Evolutionary conservation across 331 rosid species (phyloP).

Genomic region (Malus hybrid): DNA sequence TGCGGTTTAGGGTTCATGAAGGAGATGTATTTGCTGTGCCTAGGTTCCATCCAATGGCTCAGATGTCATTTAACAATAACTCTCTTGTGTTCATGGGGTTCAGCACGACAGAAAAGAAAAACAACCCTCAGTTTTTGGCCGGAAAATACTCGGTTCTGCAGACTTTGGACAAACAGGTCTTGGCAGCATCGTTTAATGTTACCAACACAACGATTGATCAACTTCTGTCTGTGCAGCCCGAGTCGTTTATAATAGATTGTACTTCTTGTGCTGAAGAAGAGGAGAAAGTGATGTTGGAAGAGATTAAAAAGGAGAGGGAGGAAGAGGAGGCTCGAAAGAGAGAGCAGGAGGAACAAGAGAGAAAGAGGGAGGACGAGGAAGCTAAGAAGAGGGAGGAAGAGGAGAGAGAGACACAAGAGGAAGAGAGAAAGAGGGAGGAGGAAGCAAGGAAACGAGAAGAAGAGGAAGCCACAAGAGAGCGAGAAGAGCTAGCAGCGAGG

Average conservation of each 20-base stretch:
- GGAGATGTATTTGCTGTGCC: slow-evolving; percentile 75
- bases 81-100: slow-evolving; percentile 76
- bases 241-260: slow-evolving; percentile 57
- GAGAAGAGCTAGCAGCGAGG: background rate
- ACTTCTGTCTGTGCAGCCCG: slow-evolving; percentile 36
- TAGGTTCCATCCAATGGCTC: slow-evolving; percentile 87
- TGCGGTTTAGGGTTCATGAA: slow-evolving; percentile 53
- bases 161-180: slow-evolving; percentile 32
- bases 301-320: slow-evolving; percentile 24
- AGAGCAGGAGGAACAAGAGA: background rate
- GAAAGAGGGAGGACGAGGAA: slow-evolving; percentile 1
- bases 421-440: background rate
- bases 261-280: slow-evolving; percentile 82
- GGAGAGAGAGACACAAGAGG: background rate
- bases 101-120: slow-evolving; percentile 42
- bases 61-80: slow-evolving; percentile 59
- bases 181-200: slow-evolving; percentile 69
- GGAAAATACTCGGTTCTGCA: slow-evolving; percentile 59
- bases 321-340: background rate
- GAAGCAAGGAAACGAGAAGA: background rate
- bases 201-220: slow-evolving; percentile 32
- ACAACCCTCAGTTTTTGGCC: slow-evolving; percentile 59
- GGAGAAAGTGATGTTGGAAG: slow-evolving; percentile 50
- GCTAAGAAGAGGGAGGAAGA: background rate
- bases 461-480: too few relatives aligned